Evolutionary conservation across 768 basidiomycete species (phyloP).

Genomic region (Galerina sulciceps): DNA sequence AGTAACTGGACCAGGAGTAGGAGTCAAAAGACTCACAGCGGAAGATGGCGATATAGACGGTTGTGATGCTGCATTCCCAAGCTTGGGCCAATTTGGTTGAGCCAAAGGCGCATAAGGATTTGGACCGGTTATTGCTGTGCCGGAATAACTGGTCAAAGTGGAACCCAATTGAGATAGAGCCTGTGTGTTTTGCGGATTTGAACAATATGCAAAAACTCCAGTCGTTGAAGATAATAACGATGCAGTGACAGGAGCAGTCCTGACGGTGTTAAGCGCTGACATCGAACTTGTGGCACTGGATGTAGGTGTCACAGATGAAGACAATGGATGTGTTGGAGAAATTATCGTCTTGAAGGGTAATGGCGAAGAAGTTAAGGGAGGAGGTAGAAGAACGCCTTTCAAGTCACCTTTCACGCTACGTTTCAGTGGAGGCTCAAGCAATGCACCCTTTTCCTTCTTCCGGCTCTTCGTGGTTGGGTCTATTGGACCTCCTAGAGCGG

Average conservation of each 20-base stretch:
- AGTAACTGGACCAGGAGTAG: slow-evolving; percentile 26
- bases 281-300: slow-evolving; percentile 11
- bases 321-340: slow-evolving; percentile 22
- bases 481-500: slow-evolving; percentile 34
- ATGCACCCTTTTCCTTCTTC: slow-evolving; percentile 64
- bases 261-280: not conserved
- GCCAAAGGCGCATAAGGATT: slow-evolving; percentile 46
- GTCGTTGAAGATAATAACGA: slow-evolving; percentile 34
- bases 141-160: slow-evolving; percentile 32
- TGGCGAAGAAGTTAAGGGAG: slow-evolving; percentile 71
- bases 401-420: slow-evolving; percentile 69
- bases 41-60: slow-evolving; percentile 27
- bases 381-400: slow-evolving; percentile 63
- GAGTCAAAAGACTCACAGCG: slow-evolving; percentile 27
- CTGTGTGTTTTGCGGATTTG: slow-evolving; percentile 30
- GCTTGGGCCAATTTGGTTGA: slow-evolving; percentile 38
- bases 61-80: slow-evolving; percentile 21
- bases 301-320: slow-evolving; percentile 22
- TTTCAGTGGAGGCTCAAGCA: slow-evolving; percentile 68
- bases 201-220: slow-evolving; percentile 45
- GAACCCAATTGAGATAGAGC: slow-evolving; percentile 27
- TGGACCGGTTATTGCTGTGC: slow-evolving; percentile 25
- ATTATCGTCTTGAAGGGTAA: slow-evolving; percentile 48
- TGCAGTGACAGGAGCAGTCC: not conserved
- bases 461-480: slow-evolving; percentile 40